Evolutionary conservation across 208 protist genomes (phyloP).

Genomic region (Novymonas esmeraldas): DNA sequence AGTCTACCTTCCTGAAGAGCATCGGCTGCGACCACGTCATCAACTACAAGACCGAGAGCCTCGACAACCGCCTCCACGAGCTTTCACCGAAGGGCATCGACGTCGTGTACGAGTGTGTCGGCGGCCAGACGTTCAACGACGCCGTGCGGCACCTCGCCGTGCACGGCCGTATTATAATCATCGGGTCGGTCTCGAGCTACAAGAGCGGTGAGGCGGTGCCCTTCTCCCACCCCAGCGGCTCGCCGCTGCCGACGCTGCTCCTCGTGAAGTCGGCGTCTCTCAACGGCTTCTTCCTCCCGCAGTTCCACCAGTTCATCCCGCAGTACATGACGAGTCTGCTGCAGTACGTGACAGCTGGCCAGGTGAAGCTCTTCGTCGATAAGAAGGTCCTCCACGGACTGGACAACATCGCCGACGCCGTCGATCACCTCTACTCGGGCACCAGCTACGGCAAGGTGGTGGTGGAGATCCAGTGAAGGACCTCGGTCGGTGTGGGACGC

Average conservation of each 20-base stretch:
- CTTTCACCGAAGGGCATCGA: slow-evolving; percentile 79
- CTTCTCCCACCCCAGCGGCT: slow-evolving; percentile 25
- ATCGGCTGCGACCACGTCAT: slow-evolving; percentile 86
- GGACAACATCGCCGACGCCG: slow-evolving; percentile 56
- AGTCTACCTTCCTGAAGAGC: slow-evolving; percentile 72
- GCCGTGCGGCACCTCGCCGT: slow-evolving; percentile 67
- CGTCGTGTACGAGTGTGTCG: slow-evolving; percentile 87
- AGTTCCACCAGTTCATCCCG: slow-evolving; percentile 20
- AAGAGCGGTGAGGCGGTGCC: slow-evolving; percentile 36
- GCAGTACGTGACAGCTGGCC: slow-evolving; percentile 16
- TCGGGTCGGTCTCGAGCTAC: slow-evolving; percentile 83
- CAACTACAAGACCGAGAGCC: slow-evolving; percentile 78
- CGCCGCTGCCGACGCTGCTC: slow-evolving; percentile 28
- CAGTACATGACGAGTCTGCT: slow-evolving; percentile 41
- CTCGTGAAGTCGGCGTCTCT: slow-evolving; percentile 38
- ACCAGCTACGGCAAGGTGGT: slow-evolving; percentile 68
- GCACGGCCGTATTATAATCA: slow-evolving; percentile 68
- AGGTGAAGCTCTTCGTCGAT: slow-evolving; percentile 40
- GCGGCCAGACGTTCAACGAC: slow-evolving; percentile 78
- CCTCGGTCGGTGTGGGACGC: too few relatives aligned
- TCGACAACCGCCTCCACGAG: slow-evolving; percentile 47
- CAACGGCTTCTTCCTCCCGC: slow-evolving; percentile 57
- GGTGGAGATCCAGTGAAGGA: slow-evolving; percentile 25
- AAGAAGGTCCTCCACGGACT: slow-evolving; percentile 59
- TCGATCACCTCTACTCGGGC: slow-evolving; percentile 74